Base-by-base conservation (phyloP, 331 rosid species). In the Telfairia occidentalis region DNA sequence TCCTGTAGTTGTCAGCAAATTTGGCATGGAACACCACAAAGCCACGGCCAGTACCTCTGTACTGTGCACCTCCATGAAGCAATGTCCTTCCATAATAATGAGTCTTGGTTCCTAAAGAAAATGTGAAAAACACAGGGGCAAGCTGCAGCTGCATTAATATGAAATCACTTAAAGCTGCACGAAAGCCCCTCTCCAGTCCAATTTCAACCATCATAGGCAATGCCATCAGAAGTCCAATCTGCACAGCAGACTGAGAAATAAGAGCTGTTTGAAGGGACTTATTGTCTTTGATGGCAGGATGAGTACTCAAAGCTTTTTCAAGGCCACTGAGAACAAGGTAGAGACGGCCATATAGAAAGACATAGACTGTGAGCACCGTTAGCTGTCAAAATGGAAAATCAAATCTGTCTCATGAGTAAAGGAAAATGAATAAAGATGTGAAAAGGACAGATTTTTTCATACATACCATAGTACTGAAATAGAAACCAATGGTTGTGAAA, bases 181-280 rank as follows among this genome's bases (percentile, higher is more conserved):
- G 97, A 54, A 94, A 94, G 24, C 97, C 98, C 81, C 84, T 88
- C 82, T 94, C 98, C 65, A 94, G 82, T 71, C 98, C 98, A 71
- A 91, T 94, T 86, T 94, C 98, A 93, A 94, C 87, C 65, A 91
- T n/a, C 98, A 94, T 94, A 76, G 98, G 98, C 95, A 94, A 76
- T 69, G 97, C 95, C 91, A 91, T 83, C 75, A 94, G 70, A 78
- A 94, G 75, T 81, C 98, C 98, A 78, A 94, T 89, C 82, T 94
- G 98, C 75, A 94, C 96, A 52, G 90, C 73, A 49, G 98, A 94
- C 78, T 94, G 98, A 58, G 98, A 91, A 79, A 97, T 96, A 74
- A 94, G 97, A 74, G 95, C 97, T 29, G 86, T 87, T 94, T 94
- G 98, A 80, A 94, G 95, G 84, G 98, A 80, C 83, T 81, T 82